Base-by-base conservation (phyloP, 148 eudicot genomes). In the Rhododendron kiyosumense region DNA sequence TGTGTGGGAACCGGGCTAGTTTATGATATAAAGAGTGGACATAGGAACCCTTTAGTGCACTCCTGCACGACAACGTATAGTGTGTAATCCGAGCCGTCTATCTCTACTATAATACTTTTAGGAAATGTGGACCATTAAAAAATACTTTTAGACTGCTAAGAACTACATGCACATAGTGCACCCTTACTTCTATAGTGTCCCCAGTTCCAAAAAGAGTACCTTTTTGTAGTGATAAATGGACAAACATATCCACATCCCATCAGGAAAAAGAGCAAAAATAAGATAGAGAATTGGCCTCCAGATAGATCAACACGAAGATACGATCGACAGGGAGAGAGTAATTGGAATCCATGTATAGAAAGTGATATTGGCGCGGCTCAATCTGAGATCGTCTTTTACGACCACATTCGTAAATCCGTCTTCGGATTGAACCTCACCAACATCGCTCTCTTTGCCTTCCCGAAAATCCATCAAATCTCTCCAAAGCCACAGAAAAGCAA, bases 331-430 rank as follows among this genome's bases (percentile, higher is more conserved):
- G 45, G 12, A 9, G 54, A 85, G 54, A 54, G 73, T n/a, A 67
- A 45, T 0, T 73, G 65, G 51, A 48, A 84, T 48, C 79, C 45
- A 73, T 63, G 4, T 0, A 1, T 0, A 73, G 86, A 89, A 91
- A 94, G 98, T 95, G 98, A 95, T 95, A 95, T 95, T 95, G 98
- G 98, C 98, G 95, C 97, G 98, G 98, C 98, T 95, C 98, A 95
- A 95, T 95, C 97, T 91, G 98, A 95, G 97, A 95, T 94, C 94
- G 93, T 85, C 88, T 73, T 81, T 90, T 92, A 92, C 91, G 6
- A 9, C 71, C 28, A 7, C 61, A 69, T 59, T 38, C 48, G 92
- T 93, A 94, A 94, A 93, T 92, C 89, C 94, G 93, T 95, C 96
- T 93, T 95, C 96, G 87, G 96, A 95, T 95, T 95, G 98, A 95